A percentile compares a stretch with the other conserved stretches of the same genome.
phyloP scores from a whole-genome alignment of 2,329 filamentous ascomycete genomes.

The Periconia digitata region DNA sequence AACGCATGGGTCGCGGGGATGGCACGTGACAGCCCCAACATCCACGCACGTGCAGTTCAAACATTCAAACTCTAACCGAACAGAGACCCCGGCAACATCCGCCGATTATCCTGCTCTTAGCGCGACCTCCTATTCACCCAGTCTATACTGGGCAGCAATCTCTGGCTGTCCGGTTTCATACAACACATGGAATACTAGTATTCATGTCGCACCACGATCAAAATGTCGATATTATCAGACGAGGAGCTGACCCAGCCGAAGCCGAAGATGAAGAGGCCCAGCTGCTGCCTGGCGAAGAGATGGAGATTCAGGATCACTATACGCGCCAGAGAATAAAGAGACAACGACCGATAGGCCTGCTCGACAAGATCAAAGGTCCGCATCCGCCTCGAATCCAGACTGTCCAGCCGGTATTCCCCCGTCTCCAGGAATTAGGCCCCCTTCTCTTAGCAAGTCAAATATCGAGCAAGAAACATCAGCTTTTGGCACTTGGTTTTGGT shows the following conservation, averaged over 20 bases:
- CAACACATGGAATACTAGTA: neutral
- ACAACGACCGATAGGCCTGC: constrained; percentile 6
- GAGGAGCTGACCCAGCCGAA: neutral
- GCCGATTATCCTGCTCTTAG: too few species aligned
- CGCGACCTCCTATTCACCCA: too few species aligned
- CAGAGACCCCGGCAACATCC: too few species aligned
- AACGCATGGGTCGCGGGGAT: too few species aligned
- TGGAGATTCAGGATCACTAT: constrained; percentile 25
- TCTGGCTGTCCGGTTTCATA: neutral
- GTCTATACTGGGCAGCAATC: too few species aligned
- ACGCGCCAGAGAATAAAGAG: constrained; percentile 1
- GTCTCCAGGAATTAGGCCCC: constrained; percentile 66
- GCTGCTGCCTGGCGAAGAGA: constrained; percentile 26
- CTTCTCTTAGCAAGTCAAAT: constrained; percentile 61
- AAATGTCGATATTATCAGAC: neutral
- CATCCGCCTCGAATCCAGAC: constrained; percentile 45
- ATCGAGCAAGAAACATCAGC: constrained; percentile 57
- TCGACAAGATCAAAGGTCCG: constrained; percentile 45
- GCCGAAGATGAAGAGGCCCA: constrained; percentile 31
- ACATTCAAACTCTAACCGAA: too few species aligned
- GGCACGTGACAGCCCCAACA: too few species aligned
- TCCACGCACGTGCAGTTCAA: too few species aligned
- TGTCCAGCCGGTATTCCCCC: constrained; percentile 59
- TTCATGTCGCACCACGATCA: neutral
- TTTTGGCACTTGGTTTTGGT: constrained; percentile 58